Base-by-base conservation (phyloP, 495 filamentous ascomycete genomes). In the Aspergillus wentii region DNA sequence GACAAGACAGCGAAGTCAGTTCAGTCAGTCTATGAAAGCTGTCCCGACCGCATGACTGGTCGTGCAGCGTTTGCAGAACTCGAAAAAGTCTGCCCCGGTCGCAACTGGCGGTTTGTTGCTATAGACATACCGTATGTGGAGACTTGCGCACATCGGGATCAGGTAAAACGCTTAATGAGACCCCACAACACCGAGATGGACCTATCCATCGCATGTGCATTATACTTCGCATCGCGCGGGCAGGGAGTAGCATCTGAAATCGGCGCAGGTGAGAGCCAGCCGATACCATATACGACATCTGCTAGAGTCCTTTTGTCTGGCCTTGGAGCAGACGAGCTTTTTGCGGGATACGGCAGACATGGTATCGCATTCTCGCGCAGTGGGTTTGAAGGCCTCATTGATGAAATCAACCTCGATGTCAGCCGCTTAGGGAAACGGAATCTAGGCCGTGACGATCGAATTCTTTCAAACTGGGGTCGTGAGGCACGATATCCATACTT, bases 181-280 rank as follows among this genome's bases (percentile, higher is more conserved):
- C 92, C 92, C 0, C 92, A 97, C 59, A 88, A 94, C 50, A 97
- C 92, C 0, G 94, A 96, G 58, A 99, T 99, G 92, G 92, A 99
- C 52, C 72, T 96, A 3, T 97, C 94, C n/a, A 97, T 99, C 48
- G 85, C 84, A 2, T 79, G 76, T 35, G 92, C 92, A 0, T 73
- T 97, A 30, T 97, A 95, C 64, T 98, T 98, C 56, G 88, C 92
- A 3, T 80, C 91, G 5, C 79, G 90, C 9, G 91, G 88, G 6
- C 67, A 66, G 38, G 92, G 91, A 0, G 46, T 41, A 29, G 38
- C 43, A 13, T n/a, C 40, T 3, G 40, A 52, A 14, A 45, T 33
- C 18, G 30, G 33, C 3, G 30, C 26, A 22, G 8, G 17, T 8
- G 30, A 51, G 17, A 8, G 9, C 33, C 30, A 33, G 33, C 38